These are phyloP conservation scores for Fusarium tanahbumbuense DNA, from an alignment of 2,329 filamentous ascomycete genomes.

Conservation along the genomic window DNA sequence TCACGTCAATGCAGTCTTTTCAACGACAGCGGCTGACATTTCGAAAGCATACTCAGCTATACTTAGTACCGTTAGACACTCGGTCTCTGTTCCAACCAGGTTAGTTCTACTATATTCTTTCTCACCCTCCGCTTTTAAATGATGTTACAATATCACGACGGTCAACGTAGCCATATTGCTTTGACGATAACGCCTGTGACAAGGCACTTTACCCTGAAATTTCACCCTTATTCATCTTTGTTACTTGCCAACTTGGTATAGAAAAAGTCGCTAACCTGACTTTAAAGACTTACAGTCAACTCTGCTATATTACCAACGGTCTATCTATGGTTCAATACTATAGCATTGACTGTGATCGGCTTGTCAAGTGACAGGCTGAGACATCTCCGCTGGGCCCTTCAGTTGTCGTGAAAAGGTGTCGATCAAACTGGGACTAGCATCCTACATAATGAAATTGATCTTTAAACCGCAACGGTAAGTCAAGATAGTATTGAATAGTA, in stretches of 20 bases:
- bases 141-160: slow-evolving; percentile 61
- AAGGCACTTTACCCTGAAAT: slow-evolving; percentile 51
- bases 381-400: not conserved
- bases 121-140: slow-evolving; percentile 44
- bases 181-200: slow-evolving; percentile 61
- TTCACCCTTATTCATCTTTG: not conserved
- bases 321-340: not conserved
- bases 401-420: not conserved
- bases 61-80: not conserved
- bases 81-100: slow-evolving; percentile 16
- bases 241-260: not conserved
- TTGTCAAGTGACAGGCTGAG: slow-evolving; percentile 17
- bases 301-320: not conserved
- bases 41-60: slow-evolving; percentile 21
- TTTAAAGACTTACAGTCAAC: not conserved
- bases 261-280: slow-evolving; percentile 25
- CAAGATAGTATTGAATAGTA: not conserved
- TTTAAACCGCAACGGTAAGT: slow-evolving; percentile 10
- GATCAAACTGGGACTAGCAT: too few relatives aligned
- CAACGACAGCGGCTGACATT: slow-evolving; percentile 42
- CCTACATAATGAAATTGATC: not conserved
- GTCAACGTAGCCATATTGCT: slow-evolving; percentile 61
- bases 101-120: slow-evolving; percentile 42
- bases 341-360: too few relatives aligned
- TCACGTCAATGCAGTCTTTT: slow-evolving; percentile 29